Evolutionary conservation across 805 yeast genomes (phyloP), one percentile per base, ranked within the genome.

Genomic region (Ogataea corticis): DNA sequence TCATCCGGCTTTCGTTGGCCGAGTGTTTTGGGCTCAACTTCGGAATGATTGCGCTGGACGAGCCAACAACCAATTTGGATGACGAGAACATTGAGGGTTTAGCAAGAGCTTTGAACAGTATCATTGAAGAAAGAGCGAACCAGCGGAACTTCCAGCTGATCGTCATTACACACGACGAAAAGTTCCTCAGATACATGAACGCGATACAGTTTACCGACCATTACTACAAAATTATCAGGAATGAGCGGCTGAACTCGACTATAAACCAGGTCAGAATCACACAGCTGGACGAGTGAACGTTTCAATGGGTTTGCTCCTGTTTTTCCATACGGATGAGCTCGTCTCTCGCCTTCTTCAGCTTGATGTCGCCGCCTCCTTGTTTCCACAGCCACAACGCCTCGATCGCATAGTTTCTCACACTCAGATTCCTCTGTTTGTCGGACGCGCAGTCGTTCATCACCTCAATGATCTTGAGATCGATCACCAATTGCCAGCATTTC

Each of bases 41-140:
- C 70, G 99, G 99, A 40, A 86, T 94, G 66, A 88, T 94, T 56
- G 96, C 98, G 0, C 72, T 94, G 32, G 99, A 94, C 67, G 99
- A 94, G 67, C 99, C 99, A 7, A 94, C 99, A 0, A 94, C 99
- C 0, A 94, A 94, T 58, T 72, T 94, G 46, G 99, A 94, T 66
- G 80, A 78, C 40, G 96, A 87, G 48, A 94, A 94, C 59, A 82
- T 91, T 42, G 95, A 85, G 55, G 81, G 96, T 31, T 75, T 94
- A 48, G 99, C 98, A 0, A 79, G 75, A 52, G 83, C 96, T 1
- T 71, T 94, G 53, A 78, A 82, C 48, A 75, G 74, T 40, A 87
- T 94, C 42, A 88, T 94, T 46, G 84, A 82, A 32, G 66, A 81
- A 56, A 76, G 99, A 54, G 77, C 79, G 43, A 73, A 71, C 29